Conservation (phyloP, 352 stramenopile species). For the Globisporangium perplexum region DNA sequence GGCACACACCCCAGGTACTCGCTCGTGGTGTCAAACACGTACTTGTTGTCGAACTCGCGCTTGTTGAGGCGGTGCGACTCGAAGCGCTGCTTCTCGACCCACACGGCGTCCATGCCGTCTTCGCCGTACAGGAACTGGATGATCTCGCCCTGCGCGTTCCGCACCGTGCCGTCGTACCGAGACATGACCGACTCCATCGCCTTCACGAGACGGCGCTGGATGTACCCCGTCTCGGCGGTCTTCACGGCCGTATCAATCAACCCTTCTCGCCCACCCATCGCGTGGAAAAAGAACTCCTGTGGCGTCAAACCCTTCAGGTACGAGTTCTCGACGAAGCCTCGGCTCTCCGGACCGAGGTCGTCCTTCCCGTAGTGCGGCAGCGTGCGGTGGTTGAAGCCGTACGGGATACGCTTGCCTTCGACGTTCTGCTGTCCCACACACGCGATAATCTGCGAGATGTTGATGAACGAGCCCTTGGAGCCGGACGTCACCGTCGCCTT, state of each 20-base stretch:
- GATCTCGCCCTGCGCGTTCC: conserved; percentile 89
- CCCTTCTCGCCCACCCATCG: conserved; percentile 98
- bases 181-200: conserved; percentile 99
- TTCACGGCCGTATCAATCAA: conserved; percentile 99
- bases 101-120: conserved; percentile 99
- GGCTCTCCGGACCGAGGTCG: conserved; percentile 96
- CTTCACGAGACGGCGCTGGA: conserved; percentile 99
- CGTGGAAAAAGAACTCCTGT: conserved; percentile 99
- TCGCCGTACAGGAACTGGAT: conserved; percentile 93
- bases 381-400: conserved; percentile 94
- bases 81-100: conserved; percentile 98
- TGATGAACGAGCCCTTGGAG: conserved; percentile 99
- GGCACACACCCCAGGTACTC: conserved; percentile 90
- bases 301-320: conserved; percentile 95
- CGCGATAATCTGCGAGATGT: conserved; percentile 99
- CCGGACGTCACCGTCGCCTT: conserved; percentile 99
- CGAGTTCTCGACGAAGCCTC: conserved; percentile 99
- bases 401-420: conserved; percentile 97
- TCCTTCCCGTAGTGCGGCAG: conserved; percentile 96
- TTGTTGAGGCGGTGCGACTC: conserved; percentile 89
- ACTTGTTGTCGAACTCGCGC: conserved; percentile 92
- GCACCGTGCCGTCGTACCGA: conserved; percentile 98
- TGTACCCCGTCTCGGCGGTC: conserved; percentile 99
- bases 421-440: conserved; percentile 99
- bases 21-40: conserved; percentile 90